Evolutionary conservation across 768 basidiomycete genomes (phyloP).

Genomic region (Suillus luteus): DNA sequence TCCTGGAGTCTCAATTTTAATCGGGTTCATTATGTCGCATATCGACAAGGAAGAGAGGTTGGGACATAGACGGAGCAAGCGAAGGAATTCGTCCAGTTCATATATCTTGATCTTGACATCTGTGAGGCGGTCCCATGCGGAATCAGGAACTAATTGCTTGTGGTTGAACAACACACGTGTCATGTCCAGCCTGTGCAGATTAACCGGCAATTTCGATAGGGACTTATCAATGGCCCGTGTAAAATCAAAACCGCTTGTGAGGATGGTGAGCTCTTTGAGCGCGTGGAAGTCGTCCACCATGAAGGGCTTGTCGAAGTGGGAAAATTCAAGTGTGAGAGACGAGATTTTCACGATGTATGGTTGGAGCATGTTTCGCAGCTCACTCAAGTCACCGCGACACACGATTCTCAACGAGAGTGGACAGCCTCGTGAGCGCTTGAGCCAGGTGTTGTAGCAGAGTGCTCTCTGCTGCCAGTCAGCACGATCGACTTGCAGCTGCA

Average conservation of each 20-base stretch:
- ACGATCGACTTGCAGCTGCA: conserved; percentile 24
- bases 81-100: not conserved
- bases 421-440: not conserved
- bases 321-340: conserved; percentile 1
- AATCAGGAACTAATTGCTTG: not conserved
- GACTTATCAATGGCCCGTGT: not conserved
- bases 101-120: conserved; percentile 12
- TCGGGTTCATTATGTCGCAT: not conserved
- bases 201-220: conserved; percentile 11
- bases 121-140: conserved; percentile 13
- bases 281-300: conserved; percentile 3
- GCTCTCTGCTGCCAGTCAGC: conserved; percentile 11
- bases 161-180: too few species aligned
- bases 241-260: not conserved
- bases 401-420: not conserved
- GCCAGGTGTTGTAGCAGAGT: not conserved
- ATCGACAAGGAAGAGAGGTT: not conserved
- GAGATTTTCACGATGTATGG: conserved; percentile 19
- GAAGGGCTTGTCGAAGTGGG: not conserved
- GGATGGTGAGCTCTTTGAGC: conserved; percentile 23
- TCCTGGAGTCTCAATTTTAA: not conserved
- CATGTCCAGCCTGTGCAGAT: not conserved
- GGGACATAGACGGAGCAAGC: conserved; percentile 1
- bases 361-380: conserved; percentile 14
- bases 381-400: not conserved